Percentiles rank a stretch among this genome's conserved stretches.
phyloP scores from a whole-genome alignment of 306 rosid genomes.

The Malus sylvestris region DNA sequence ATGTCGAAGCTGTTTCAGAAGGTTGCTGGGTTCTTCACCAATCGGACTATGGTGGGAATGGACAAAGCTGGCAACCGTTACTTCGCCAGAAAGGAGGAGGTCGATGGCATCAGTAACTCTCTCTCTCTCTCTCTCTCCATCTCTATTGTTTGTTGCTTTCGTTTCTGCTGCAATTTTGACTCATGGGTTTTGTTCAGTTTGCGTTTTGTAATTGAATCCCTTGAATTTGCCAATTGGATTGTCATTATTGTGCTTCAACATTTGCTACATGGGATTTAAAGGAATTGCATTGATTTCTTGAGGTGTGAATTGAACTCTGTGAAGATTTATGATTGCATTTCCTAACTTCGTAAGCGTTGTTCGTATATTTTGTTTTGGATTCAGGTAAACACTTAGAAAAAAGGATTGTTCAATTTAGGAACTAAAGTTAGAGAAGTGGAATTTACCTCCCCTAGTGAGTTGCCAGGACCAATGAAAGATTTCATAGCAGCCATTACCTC shows the following conservation, averaged over 20 bases:
- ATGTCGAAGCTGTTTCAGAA: conserved; percentile 67
- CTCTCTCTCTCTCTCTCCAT: conserved; percentile 30
- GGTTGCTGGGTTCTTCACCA: conserved; percentile 45
- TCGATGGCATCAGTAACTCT: conserved; percentile 75
- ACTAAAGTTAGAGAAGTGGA: background rate
- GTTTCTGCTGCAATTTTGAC: background rate
- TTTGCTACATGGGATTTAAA: background rate
- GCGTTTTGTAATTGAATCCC: background rate
- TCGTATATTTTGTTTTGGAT: background rate
- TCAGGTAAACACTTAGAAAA: background rate
- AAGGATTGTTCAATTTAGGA: background rate
- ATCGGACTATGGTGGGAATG: conserved; percentile 44
- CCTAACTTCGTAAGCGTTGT: background rate
- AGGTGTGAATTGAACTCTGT: background rate
- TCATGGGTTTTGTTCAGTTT: conserved; percentile 3
- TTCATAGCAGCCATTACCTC: background rate
- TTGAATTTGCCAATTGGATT: background rate
- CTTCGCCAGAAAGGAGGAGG: conserved; percentile 52
- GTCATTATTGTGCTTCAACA: background rate
- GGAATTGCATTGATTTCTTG: background rate
- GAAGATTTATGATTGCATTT: background rate
- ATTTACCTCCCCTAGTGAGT: background rate
- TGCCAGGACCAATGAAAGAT: background rate
- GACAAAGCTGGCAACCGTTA: conserved; percentile 79
- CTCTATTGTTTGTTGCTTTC: background rate